A percentile compares a stretch with the other conserved stretches of the same genome.
Evolutionary conservation across 164 flowering plant genomes (phyloP).

Genomic region (Paratinospora sagittata): DNA sequence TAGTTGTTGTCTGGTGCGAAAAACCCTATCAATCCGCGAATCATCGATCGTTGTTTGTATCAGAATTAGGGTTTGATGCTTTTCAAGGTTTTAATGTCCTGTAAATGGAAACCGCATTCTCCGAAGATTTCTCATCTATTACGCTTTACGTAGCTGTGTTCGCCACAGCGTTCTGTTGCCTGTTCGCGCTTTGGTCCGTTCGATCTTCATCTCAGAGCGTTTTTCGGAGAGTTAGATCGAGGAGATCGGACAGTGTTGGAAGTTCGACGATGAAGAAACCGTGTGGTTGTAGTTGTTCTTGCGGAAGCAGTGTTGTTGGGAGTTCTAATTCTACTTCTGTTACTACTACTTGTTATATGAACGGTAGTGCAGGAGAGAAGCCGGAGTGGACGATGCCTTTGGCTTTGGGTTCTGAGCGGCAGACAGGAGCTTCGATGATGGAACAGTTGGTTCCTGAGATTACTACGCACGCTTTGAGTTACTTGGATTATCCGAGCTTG

Average conservation of each 20-base stretch:
- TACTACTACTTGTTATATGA: slow-evolving; percentile 15
- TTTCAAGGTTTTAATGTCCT: slow-evolving; percentile 45
- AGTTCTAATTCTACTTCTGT: neutral
- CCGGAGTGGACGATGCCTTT: slow-evolving; percentile 10
- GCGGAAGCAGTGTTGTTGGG: slow-evolving; percentile 2
- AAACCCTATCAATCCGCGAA: neutral
- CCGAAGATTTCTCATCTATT: slow-evolving; percentile 9
- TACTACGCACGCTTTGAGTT: slow-evolving; percentile 88
- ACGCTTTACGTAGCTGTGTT: slow-evolving; percentile 7
- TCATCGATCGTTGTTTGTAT: neutral
- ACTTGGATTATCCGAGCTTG: slow-evolving; percentile 90
- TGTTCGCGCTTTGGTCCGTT: slow-evolving; percentile 22
- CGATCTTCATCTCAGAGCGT: neutral
- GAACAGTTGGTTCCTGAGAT: slow-evolving; percentile 98
- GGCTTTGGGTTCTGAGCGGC: slow-evolving; percentile 27
- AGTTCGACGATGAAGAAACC: neutral
- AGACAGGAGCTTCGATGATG: slow-evolving; percentile 90
- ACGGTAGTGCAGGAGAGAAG: slow-evolving; percentile 30
- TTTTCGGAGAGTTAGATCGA: slow-evolving; percentile 2
- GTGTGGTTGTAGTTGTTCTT: slow-evolving; percentile 2
- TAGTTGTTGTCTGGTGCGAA: neutral
- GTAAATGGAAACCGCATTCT: slow-evolving; percentile 41
- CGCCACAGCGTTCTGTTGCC: slow-evolving; percentile 31
- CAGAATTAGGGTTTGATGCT: neutral
- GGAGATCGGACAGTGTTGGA: neutral